Evolutionary conservation across 1,139 yeast genomes (phyloP).

Genomic region (Zygosaccharomyces sapae): DNA sequence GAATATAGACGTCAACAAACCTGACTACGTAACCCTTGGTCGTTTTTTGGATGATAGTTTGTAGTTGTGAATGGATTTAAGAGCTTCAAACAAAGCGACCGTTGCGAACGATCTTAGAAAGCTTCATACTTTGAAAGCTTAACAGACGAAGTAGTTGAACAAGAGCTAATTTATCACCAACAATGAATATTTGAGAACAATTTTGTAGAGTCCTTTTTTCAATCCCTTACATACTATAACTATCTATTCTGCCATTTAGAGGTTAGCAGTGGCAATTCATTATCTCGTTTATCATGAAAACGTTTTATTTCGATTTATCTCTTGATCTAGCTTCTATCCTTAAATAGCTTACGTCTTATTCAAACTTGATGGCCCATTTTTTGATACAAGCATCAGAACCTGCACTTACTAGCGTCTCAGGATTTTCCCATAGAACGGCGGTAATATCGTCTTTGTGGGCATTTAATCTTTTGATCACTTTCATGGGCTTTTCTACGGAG

Average conservation of each 20-base stretch:
- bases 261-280: not conserved
- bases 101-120: not conserved
- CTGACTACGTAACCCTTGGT: not conserved
- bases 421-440: conserved; percentile 61
- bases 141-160: too few species aligned
- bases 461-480: conserved; percentile 65
- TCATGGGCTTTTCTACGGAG: conserved; percentile 72
- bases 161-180: too few species aligned
- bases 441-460: conserved; percentile 89
- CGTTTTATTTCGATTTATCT: not conserved
- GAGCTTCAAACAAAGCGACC: not conserved
- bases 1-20: not conserved
- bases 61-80: not conserved
- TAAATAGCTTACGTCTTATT: not conserved
- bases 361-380: conserved; percentile 53
- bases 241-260: not conserved
- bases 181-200: not conserved
- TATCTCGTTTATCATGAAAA: not conserved
- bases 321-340: not conserved
- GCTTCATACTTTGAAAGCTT: too few species aligned
- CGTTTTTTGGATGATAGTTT: not conserved
- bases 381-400: conserved; percentile 84
- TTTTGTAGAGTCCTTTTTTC: not conserved
- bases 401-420: conserved; percentile 51
- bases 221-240: not conserved